Conservation (phyloP, 2,329 filamentous ascomycete genomes). For the Metarhizium anisopliae region DNA sequence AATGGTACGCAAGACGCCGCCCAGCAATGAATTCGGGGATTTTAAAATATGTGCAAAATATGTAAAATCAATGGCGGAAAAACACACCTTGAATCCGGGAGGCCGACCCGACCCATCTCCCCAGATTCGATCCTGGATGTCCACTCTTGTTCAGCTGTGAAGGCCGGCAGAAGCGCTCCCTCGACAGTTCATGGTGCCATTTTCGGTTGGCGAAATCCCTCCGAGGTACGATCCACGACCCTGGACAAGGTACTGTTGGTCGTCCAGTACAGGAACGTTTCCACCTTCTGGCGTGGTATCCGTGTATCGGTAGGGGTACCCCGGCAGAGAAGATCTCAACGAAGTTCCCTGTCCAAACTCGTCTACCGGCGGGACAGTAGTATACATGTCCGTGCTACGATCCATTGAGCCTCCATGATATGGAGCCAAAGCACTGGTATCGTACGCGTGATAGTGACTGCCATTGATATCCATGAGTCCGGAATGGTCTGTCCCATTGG, state of each 20-base stretch:
- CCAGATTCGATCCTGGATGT: neutral
- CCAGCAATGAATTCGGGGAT: neutral
- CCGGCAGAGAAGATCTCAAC: constrained; percentile 10
- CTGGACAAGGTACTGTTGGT: constrained; percentile 1
- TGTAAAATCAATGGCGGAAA: constrained; percentile 1
- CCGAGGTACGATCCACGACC: neutral
- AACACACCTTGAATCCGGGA: constrained; percentile 4
- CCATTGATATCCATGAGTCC: neutral
- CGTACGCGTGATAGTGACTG: constrained; percentile 3
- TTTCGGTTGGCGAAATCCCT: neutral
- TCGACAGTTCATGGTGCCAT: neutral
- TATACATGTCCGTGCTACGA: constrained; percentile 9
- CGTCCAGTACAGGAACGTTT: constrained; percentile 1
- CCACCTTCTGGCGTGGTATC: constrained; percentile 10
- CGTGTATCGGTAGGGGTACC: constrained; percentile 22
- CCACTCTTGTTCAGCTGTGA: neutral
- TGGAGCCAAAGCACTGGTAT: neutral
- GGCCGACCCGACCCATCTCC: neutral
- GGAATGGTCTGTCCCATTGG: neutral
- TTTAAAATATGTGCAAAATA: neutral
- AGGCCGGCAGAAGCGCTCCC: neutral
- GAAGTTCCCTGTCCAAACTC: constrained; percentile 10
- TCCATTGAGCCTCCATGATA: constrained; percentile 1
- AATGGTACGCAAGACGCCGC: neutral
- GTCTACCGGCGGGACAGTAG: constrained; percentile 4